These are phyloP conservation scores for Naumovozyma castellii DNA, from an alignment of 805 yeast genomes.

Conservation along the genomic window DNA sequence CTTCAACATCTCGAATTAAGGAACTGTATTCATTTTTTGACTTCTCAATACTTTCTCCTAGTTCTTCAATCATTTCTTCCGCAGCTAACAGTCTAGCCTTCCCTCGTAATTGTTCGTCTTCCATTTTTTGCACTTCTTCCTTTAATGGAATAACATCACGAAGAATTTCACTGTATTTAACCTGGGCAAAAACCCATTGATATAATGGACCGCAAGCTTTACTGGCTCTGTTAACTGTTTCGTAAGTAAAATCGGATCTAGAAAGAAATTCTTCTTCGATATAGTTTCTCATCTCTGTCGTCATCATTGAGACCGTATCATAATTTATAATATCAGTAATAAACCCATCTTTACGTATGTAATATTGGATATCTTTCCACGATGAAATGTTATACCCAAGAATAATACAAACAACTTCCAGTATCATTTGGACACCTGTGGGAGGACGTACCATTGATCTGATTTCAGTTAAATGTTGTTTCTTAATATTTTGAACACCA, in stretches of 20 bases:
- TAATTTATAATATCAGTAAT: constrained; percentile 72
- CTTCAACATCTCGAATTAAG: constrained; percentile 71
- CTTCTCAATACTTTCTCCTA: constrained; percentile 55
- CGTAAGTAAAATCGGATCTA: constrained; percentile 56
- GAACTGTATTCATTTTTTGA: constrained; percentile 62
- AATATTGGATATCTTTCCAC: constrained; percentile 79
- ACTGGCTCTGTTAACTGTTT: constrained; percentile 76
- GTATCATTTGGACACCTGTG: constrained; percentile 66
- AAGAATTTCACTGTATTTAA: constrained; percentile 62
- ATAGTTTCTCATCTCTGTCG: constrained; percentile 39
- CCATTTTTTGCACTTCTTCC: constrained; percentile 52
- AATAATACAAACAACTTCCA: constrained; percentile 82
- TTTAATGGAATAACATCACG: constrained; percentile 67
- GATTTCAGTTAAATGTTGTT: constrained; percentile 82
- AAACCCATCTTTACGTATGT: constrained; percentile 81
- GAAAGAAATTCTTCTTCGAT: constrained; percentile 56
- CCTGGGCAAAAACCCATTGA: constrained; percentile 84
- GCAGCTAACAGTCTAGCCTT: constrained; percentile 65
- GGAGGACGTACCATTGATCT: constrained; percentile 90
- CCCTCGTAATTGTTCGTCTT: constrained; percentile 50
- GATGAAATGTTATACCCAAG: constrained; percentile 54
- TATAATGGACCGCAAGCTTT: constrained; percentile 90
- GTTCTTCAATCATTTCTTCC: constrained; percentile 69
- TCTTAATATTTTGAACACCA: constrained; percentile 88
- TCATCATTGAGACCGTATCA: constrained; percentile 51